A percentile compares a stretch with the other conserved stretches of the same genome.
These are phyloP conservation scores for Aquilaria malaccensis DNA, from an alignment of 345 rosid genomes.

Conservation along the genomic window DNA sequence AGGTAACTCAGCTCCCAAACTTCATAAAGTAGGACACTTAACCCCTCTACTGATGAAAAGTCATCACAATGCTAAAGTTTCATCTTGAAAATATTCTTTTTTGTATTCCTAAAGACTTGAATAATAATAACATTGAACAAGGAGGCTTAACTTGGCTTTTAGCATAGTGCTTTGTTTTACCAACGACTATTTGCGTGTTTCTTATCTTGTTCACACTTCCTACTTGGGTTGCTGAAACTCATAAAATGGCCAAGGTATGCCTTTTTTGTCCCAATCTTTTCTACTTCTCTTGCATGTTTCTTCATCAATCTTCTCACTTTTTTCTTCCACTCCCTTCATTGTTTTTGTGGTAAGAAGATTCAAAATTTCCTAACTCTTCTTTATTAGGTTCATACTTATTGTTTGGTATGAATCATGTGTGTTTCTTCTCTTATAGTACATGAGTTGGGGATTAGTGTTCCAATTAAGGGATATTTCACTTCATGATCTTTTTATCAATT, in stretches of 20 bases:
- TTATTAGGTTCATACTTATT: slow-evolving; percentile 11
- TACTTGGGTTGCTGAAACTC: neutral
- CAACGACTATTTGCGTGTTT: too few species aligned
- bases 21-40: too few species aligned
- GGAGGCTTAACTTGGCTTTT: too few species aligned
- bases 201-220: neutral
- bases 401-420: neutral
- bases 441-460: slow-evolving; percentile 81
- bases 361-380: neutral
- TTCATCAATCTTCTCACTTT: slow-evolving; percentile 24
- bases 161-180: too few species aligned
- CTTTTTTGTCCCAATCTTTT: slow-evolving; percentile 1
- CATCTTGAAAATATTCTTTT: too few species aligned
- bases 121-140: too few species aligned
- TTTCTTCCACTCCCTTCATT: slow-evolving; percentile 56
- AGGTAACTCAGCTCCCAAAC: too few species aligned
- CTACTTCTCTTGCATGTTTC: slow-evolving; percentile 7
- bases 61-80: too few species aligned
- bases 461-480: slow-evolving; percentile 37
- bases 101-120: too few species aligned
- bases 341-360: slow-evolving; percentile 47
- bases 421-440: slow-evolving; percentile 18
- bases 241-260: slow-evolving; percentile 22
- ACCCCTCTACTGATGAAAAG: too few species aligned
- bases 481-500: slow-evolving; percentile 44